Percentiles rank a stretch among this genome's conserved stretches.
These are phyloP conservation scores for Choiromyces venosus DNA, from an alignment of 495 filamentous ascomycete genomes.

Conservation along the genomic window DNA sequence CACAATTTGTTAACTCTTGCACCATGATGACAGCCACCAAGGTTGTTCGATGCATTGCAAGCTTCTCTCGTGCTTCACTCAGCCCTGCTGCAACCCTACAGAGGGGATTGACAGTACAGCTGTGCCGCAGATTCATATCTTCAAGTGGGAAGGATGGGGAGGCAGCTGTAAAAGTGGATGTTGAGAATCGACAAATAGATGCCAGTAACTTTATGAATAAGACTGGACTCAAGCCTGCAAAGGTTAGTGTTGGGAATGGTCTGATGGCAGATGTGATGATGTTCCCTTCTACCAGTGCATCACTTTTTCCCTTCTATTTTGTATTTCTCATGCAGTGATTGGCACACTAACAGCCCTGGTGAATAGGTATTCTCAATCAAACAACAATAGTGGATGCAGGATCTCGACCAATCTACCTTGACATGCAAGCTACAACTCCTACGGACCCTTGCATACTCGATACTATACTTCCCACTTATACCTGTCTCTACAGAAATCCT, in stretches of 20 bases:
- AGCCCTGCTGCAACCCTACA: too few species aligned
- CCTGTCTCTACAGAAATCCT: slow-evolving; percentile 91
- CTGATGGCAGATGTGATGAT: slow-evolving; percentile 36
- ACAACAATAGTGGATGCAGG: slow-evolving; percentile 90
- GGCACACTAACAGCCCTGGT: neutral
- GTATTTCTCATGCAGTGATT: neutral
- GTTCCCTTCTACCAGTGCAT: slow-evolving; percentile 36
- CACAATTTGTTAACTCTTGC: neutral
- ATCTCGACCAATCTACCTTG: slow-evolving; percentile 91
- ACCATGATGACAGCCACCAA: slow-evolving; percentile 32
- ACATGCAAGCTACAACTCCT: too few species aligned
- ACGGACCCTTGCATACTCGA: slow-evolving; percentile 93
- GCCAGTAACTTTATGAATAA: slow-evolving; percentile 29
- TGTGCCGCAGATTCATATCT: too few species aligned
- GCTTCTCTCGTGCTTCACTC: slow-evolving; percentile 25
- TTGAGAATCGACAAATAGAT: slow-evolving; percentile 32
- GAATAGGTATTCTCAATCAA: too few species aligned
- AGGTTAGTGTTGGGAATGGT: slow-evolving; percentile 22
- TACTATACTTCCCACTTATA: slow-evolving; percentile 91
- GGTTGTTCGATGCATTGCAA: slow-evolving; percentile 26
- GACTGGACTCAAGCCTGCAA: slow-evolving; percentile 31
- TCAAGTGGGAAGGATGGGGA: slow-evolving; percentile 21
- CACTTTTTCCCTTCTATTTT: neutral
- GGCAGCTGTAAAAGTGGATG: slow-evolving; percentile 28
- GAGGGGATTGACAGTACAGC: too few species aligned